Conservation (phyloP, 345 rosid genomes). For the Pugionium cornutum region DNA sequence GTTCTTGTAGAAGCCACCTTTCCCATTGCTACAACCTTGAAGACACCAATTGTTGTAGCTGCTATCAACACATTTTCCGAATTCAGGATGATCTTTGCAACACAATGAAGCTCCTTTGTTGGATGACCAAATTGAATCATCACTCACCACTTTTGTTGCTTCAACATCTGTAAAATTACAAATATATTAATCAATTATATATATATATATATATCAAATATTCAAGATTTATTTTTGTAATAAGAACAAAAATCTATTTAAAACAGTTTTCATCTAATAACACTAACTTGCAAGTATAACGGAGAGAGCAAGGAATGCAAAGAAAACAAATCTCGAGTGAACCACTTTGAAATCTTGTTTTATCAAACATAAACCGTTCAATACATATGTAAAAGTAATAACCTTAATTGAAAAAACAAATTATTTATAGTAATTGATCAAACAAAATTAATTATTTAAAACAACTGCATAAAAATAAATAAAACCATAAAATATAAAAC, state of each 20-base stretch:
- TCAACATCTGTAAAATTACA: slow-evolving; percentile 12
- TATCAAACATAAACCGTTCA: no score
- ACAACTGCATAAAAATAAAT: no score
- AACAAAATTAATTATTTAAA: no score
- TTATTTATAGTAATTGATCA: no score
- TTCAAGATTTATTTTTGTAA: neutral
- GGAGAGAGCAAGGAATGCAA: neutral
- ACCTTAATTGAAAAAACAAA: no score
- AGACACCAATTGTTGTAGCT: neutral
- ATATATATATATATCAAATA: neutral
- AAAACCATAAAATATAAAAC: no score
- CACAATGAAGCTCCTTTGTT: slow-evolving; percentile 10
- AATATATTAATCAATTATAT: neutral
- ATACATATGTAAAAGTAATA: no score
- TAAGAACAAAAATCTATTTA: neutral
- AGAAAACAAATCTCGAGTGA: slow-evolving; percentile 2
- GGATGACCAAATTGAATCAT: slow-evolving; percentile 21
- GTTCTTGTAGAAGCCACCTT: neutral
- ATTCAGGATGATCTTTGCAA: slow-evolving; percentile 20
- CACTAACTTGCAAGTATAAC: slow-evolving; percentile 1
- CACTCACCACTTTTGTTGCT: slow-evolving; percentile 8
- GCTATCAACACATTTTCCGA: slow-evolving; percentile 2
- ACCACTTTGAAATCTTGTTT: neutral
- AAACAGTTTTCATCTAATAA: neutral
- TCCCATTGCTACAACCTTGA: neutral